Evolutionary conservation across 2,329 filamentous ascomycete genomes (phyloP).

Genomic region (Cladosporium sp.): DNA sequence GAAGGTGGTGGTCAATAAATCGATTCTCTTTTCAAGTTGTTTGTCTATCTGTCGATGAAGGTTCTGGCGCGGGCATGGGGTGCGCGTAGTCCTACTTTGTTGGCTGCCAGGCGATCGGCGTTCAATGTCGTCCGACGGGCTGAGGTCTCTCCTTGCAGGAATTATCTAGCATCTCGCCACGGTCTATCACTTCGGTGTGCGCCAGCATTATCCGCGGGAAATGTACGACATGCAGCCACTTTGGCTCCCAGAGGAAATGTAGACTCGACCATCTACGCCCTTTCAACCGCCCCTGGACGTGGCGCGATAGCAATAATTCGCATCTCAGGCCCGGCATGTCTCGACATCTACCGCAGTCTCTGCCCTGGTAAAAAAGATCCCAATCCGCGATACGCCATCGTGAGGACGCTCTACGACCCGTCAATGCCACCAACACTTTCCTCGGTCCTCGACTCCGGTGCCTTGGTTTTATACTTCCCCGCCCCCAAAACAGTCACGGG

Average conservation of each 20-base stretch:
- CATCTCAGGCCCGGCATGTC: conserved; percentile 74
- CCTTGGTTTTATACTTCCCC: conserved; percentile 79
- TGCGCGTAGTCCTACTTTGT: neutral
- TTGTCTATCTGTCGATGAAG: conserved; percentile 13
- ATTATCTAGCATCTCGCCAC: neutral
- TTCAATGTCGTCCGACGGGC: neutral
- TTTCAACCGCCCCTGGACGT: conserved; percentile 80
- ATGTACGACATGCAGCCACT: neutral
- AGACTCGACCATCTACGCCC: conserved; percentile 73
- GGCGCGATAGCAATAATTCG: conserved; percentile 90
- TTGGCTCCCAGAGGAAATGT: neutral
- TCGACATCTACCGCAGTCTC: conserved; percentile 60
- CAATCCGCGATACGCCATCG: conserved; percentile 60
- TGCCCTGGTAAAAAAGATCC: conserved; percentile 54
- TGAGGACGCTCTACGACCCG: conserved; percentile 71
- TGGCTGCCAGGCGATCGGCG: neutral
- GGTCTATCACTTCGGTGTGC: neutral
- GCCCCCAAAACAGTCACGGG: conserved; percentile 80
- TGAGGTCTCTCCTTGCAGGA: neutral
- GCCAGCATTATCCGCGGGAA: neutral
- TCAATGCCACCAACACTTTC: conserved; percentile 34
- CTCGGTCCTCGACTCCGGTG: conserved; percentile 66
- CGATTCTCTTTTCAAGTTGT: no score
- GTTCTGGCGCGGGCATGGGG: neutral
- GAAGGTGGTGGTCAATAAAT: no score